A percentile compares a stretch with the other conserved stretches of the same genome.
Conservation (phyloP, 208 protist species). For the Crithidia sp. region DNA sequence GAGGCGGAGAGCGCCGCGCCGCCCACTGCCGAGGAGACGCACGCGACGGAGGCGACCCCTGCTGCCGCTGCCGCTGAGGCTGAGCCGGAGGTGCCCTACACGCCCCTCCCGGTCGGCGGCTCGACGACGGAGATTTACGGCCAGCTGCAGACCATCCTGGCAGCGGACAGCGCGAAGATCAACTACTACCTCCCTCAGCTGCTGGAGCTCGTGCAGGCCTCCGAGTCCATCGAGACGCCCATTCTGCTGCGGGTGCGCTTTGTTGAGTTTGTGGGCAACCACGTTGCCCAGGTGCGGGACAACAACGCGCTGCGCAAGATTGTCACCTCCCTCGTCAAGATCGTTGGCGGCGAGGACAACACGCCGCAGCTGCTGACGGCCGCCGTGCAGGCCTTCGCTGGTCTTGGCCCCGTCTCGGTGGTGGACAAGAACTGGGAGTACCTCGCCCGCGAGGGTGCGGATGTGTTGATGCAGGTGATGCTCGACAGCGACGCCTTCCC, state of each 20-base stretch:
- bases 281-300: constrained; percentile 69
- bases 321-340: constrained; percentile 80
- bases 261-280: constrained; percentile 71
- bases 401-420: constrained; percentile 79
- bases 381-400: constrained; percentile 76
- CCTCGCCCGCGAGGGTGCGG: constrained; percentile 82
- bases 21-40: neutral
- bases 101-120: constrained; percentile 30
- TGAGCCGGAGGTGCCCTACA: constrained; percentile 20
- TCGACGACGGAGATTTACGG: constrained; percentile 68
- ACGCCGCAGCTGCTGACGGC: constrained; percentile 78
- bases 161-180: constrained; percentile 50
- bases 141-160: constrained; percentile 64
- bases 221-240: constrained; percentile 62
- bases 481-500: constrained; percentile 82
- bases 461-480: constrained; percentile 91
- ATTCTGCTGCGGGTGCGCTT: constrained; percentile 79
- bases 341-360: constrained; percentile 77
- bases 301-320: constrained; percentile 77
- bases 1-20: neutral
- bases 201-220: constrained; percentile 61
- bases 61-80: constrained; percentile 11
- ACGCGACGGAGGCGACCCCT: neutral
- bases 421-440: constrained; percentile 84
- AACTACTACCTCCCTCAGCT: constrained; percentile 62